phyloP scores from a whole-genome alignment of 2,329 filamentous ascomycete species.

The Penicillium sp. region DNA sequence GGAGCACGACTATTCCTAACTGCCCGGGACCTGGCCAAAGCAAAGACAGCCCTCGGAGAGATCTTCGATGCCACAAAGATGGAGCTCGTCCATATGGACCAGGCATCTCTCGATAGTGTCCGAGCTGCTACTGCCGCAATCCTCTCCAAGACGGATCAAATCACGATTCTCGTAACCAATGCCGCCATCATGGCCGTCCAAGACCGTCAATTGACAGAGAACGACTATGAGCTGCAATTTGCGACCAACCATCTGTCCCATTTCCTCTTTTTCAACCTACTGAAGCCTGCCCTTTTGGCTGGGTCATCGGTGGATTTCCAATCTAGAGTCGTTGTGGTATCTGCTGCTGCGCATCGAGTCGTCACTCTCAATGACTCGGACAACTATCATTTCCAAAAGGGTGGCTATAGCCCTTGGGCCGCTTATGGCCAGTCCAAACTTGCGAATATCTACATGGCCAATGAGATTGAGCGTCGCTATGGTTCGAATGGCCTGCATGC shows the following conservation, averaged over 20 bases:
- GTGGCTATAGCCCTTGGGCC: slow-evolving; percentile 31
- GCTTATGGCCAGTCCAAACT: slow-evolving; percentile 54
- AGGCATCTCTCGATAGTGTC: slow-evolving; percentile 13
- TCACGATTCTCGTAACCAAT: slow-evolving; percentile 42
- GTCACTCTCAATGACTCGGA: slow-evolving; percentile 30
- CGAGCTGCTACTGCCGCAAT: slow-evolving; percentile 9
- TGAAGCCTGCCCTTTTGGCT: slow-evolving; percentile 35
- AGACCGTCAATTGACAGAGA: slow-evolving; percentile 36
- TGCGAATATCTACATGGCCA: slow-evolving; percentile 54
- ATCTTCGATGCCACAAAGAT: slow-evolving; percentile 31
- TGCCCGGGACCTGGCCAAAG: slow-evolving; percentile 45
- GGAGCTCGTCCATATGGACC: slow-evolving; percentile 35
- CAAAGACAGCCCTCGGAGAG: slow-evolving; percentile 33
- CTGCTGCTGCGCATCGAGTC: slow-evolving; percentile 45
- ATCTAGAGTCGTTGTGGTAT: slow-evolving; percentile 51
- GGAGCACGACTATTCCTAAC: slow-evolving; percentile 49
- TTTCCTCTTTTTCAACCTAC: slow-evolving; percentile 55
- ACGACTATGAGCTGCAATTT: slow-evolving; percentile 51
- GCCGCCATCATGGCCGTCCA: slow-evolving; percentile 44
- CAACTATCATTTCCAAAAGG: slow-evolving; percentile 42
- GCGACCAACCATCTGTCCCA: slow-evolving; percentile 55
- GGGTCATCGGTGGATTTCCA: slow-evolving; percentile 36
- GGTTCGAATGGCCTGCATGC: slow-evolving; percentile 47
- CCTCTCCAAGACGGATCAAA: slow-evolving; percentile 4
- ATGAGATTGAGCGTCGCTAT: slow-evolving; percentile 53